These are phyloP conservation scores for Saccharomycopsis phalli DNA, from an alignment of 1,139 yeast genomes.

Conservation along the genomic window DNA sequence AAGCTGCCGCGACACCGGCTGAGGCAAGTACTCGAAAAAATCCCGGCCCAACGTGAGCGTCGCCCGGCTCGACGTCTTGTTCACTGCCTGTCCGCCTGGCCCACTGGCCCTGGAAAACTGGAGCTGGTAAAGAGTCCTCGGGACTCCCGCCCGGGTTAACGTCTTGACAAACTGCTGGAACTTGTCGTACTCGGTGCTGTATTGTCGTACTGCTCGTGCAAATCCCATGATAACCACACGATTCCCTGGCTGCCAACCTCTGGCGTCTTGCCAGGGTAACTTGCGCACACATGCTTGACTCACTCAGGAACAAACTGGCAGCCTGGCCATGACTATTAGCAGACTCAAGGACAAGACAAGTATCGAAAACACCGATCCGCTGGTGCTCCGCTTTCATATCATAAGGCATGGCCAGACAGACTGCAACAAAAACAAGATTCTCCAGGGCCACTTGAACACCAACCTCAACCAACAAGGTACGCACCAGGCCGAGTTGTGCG, in stretches of 20 bases:
- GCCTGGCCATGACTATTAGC: not conserved
- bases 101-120: conserved; percentile 74
- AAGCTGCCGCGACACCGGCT: conserved; percentile 39
- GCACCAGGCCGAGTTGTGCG: conserved; percentile 47
- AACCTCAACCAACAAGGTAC: conserved; percentile 51
- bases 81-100: conserved; percentile 94
- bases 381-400: conserved; percentile 44
- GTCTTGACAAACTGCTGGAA: too few species aligned
- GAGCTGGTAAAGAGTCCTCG: too few species aligned
- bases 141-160: too few species aligned
- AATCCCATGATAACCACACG: not conserved
- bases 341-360: not conserved
- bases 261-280: conserved; percentile 3
- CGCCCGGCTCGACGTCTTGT: conserved; percentile 76
- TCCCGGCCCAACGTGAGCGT: conserved; percentile 50
- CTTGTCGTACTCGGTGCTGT: too few species aligned
- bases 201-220: conserved; percentile 1
- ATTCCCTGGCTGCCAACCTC: not conserved
- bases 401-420: conserved; percentile 80
- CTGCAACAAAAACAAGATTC: conserved; percentile 52
- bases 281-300: too few species aligned
- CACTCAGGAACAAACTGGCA: not conserved
- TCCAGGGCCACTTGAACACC: conserved; percentile 69
- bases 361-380: conserved; percentile 30
- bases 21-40: conserved; percentile 57